Evolutionary conservation across 441 rosid species (phyloP).

Genomic region (Syzygium malaccense): DNA sequence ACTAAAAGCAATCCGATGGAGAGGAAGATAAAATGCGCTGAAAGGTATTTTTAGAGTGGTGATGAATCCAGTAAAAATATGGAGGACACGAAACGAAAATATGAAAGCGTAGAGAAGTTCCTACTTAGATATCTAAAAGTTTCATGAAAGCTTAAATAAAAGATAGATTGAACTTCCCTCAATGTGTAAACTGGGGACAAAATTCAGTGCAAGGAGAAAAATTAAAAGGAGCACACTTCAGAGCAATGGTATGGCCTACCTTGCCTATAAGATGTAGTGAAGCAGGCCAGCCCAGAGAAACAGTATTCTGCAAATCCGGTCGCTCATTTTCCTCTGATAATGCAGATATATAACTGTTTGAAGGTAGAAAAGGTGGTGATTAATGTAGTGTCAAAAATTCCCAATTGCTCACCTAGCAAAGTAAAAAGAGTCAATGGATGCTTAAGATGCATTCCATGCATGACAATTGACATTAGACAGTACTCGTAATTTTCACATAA

Average conservation of each 20-base stretch:
- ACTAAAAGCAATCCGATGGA: not conserved
- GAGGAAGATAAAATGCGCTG: not conserved
- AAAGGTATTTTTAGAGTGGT: not conserved
- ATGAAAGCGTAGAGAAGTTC: not conserved
- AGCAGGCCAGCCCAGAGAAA: conserved; percentile 93
- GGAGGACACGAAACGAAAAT: not conserved
- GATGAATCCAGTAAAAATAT: not conserved
- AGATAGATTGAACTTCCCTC: not conserved
- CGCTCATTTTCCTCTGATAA: conserved; percentile 47
- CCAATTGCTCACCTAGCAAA: not conserved
- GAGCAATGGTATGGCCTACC: conserved; percentile 32
- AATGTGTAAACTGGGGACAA: not conserved
- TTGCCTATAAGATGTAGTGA: conserved; percentile 93
- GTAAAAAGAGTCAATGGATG: not conserved
- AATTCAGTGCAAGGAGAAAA: not conserved
- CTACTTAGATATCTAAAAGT: not conserved
- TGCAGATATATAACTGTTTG: conserved; percentile 81
- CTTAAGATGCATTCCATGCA: not conserved
- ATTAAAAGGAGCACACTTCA: not conserved
- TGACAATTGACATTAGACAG: not conserved
- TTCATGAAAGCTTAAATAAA: not conserved
- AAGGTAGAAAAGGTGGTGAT: not conserved
- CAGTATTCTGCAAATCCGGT: conserved; percentile 50
- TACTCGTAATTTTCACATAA: not conserved
- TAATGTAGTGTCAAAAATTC: not conserved